Conservation (phyloP, 805 yeast genomes). For the Starmerella asiatica region DNA sequence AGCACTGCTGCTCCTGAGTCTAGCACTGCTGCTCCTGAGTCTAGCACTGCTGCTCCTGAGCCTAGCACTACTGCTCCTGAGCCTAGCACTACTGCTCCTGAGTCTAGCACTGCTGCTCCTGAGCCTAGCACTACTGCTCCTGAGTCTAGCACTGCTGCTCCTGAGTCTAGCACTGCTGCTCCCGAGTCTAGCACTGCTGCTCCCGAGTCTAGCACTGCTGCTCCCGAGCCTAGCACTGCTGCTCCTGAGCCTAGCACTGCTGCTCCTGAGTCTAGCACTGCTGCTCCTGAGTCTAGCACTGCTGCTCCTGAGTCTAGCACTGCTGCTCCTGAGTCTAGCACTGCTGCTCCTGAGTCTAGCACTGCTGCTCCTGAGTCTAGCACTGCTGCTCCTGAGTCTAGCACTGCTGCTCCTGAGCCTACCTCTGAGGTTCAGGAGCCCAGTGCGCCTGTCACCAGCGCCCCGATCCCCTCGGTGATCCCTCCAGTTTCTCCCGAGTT, state of each 20-base stretch:
- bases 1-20: constrained; percentile 4
- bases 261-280: background rate
- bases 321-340: background rate
- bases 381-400: constrained; percentile 4
- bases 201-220: background rate
- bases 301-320: background rate
- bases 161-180: background rate
- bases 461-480: background rate
- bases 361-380: background rate
- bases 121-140: background rate
- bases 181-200: background rate
- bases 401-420: constrained; percentile 9
- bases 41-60: background rate
- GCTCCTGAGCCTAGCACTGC: background rate
- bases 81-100: background rate
- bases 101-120: background rate
- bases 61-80: background rate
- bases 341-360: background rate
- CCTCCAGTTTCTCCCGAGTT: constrained; percentile 5
- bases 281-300: background rate
- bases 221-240: background rate
- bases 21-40: constrained; percentile 2
- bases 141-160: background rate
- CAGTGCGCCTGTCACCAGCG: constrained; percentile 9
- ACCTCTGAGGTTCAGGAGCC: constrained; percentile 9